Evolutionary conservation across 345 rosid species (phyloP).

Genomic region (Boechera divaricarpa): DNA sequence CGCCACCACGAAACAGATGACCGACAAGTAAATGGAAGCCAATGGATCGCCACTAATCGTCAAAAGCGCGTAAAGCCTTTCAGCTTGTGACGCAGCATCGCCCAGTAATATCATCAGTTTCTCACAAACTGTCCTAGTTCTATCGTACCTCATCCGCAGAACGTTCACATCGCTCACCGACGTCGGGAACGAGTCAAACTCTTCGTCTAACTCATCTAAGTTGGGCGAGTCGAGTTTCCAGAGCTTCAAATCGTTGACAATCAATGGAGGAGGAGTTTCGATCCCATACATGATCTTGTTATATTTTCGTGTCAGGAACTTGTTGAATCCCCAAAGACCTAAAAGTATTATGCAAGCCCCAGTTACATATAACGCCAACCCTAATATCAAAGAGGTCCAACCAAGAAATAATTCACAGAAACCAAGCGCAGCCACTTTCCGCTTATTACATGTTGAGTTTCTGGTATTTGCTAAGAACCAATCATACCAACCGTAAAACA

Average conservation of each 20-base stretch:
- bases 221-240: not conserved
- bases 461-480: not conserved
- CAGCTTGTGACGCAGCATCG: slow-evolving; percentile 7
- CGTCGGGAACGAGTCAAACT: slow-evolving; percentile 19
- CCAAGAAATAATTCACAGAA: not conserved
- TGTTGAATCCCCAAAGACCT: too few species aligned
- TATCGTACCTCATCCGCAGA: slow-evolving; percentile 26
- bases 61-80: not conserved
- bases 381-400: too few species aligned
- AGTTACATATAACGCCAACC: too few species aligned
- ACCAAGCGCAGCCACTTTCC: too few species aligned
- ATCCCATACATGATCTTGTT: not conserved
- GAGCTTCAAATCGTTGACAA: slow-evolving; percentile 15
- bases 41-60: too few species aligned
- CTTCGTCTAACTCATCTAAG: slow-evolving; percentile 25
- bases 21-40: not conserved
- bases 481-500: not conserved
- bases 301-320: not conserved
- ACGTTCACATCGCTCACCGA: not conserved
- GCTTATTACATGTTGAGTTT: not conserved
- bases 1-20: not conserved
- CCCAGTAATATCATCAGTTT: not conserved
- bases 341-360: too few species aligned
- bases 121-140: not conserved
- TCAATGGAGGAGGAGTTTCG: not conserved